Evolutionary conservation across 208 protist species (phyloP).

Genomic region (Trypanosoma theileri): DNA sequence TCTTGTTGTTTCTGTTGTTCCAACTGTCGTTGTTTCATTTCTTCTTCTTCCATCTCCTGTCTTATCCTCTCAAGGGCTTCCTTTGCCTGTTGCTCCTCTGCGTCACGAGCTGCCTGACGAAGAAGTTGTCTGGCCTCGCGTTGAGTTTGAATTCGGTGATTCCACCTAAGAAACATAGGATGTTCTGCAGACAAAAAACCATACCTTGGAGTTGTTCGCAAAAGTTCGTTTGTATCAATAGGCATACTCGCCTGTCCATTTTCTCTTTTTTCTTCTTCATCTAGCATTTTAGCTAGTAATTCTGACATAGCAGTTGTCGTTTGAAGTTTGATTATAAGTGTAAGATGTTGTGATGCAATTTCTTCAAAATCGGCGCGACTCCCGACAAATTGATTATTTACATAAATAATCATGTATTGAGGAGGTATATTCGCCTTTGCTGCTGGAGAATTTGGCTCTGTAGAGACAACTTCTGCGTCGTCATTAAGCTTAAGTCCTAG

Average conservation of each 20-base stretch:
- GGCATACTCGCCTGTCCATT: neutral
- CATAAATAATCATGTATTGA: constrained; percentile 70
- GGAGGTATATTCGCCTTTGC: constrained; percentile 57
- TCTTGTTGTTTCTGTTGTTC: constrained; percentile 30
- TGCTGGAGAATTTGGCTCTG: constrained; percentile 46
- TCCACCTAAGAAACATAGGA: constrained; percentile 77
- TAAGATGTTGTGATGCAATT: constrained; percentile 43
- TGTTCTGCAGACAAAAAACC: constrained; percentile 74
- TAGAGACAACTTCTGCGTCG: constrained; percentile 58
- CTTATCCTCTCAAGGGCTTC: constrained; percentile 54
- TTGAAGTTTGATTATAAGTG: constrained; percentile 72
- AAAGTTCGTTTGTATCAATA: constrained; percentile 65
- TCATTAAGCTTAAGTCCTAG: constrained; percentile 68
- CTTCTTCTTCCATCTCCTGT: constrained; percentile 45
- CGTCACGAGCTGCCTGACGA: constrained; percentile 52
- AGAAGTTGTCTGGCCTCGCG: constrained; percentile 61
- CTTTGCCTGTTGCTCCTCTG: constrained; percentile 52
- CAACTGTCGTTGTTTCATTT: constrained; percentile 31
- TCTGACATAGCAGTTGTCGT: constrained; percentile 60
- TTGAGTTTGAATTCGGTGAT: constrained; percentile 47
- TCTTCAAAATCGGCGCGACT: constrained; percentile 50
- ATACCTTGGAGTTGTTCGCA: constrained; percentile 76
- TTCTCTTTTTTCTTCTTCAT: constrained; percentile 44
- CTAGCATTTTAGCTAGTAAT: constrained; percentile 65
- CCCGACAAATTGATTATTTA: constrained; percentile 78